A percentile compares a stretch with the other conserved stretches of the same genome.
Conservation (phyloP, 2,329 filamentous ascomycete genomes). For the Cladosporium halotolerans region DNA sequence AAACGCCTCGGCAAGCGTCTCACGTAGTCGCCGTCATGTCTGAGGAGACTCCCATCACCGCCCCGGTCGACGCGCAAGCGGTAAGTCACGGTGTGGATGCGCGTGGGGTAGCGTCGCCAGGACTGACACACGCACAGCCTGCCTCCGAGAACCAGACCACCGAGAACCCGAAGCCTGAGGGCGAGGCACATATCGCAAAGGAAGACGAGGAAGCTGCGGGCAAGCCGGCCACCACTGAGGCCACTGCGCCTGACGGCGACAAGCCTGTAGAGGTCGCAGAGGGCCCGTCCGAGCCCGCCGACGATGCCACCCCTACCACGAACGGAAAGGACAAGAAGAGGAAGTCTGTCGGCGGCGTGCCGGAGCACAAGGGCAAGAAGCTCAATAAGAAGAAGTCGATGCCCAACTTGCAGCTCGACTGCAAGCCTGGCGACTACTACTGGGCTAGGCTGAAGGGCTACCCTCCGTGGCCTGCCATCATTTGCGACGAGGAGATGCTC, state of each 20-base stretch:
- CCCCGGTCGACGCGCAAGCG: constrained; percentile 23
- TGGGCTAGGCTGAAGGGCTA: constrained; percentile 92
- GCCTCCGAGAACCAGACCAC: constrained; percentile 13
- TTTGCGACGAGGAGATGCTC: constrained; percentile 92
- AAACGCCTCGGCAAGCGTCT: constrained; percentile 6
- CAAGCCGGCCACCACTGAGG: constrained; percentile 24
- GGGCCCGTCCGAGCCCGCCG: constrained; percentile 15
- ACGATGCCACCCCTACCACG: constrained; percentile 21
- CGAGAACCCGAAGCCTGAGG: constrained; percentile 20
- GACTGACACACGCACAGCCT: constrained; percentile 3
- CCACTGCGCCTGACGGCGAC: constrained; percentile 20
- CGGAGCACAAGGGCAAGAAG: constrained; percentile 70
- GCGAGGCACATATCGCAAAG: constrained; percentile 19
- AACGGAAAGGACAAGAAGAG: constrained; percentile 31
- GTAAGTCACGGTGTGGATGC: constrained; percentile 18
- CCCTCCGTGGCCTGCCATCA: constrained; percentile 87
- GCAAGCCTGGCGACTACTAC: constrained; percentile 85
- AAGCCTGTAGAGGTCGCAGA: constrained; percentile 19
- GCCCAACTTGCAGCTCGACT: constrained; percentile 61
- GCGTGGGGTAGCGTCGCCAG: not conserved
- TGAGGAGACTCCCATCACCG: constrained; percentile 24
- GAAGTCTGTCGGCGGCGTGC: constrained; percentile 58
- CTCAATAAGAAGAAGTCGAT: constrained; percentile 80
- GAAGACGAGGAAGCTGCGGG: constrained; percentile 24
- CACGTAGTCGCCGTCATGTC: constrained; percentile 23